Conservation (phyloP, 1,284 basidiomycete genomes). For the Tranzscheliella williamsii region DNA sequence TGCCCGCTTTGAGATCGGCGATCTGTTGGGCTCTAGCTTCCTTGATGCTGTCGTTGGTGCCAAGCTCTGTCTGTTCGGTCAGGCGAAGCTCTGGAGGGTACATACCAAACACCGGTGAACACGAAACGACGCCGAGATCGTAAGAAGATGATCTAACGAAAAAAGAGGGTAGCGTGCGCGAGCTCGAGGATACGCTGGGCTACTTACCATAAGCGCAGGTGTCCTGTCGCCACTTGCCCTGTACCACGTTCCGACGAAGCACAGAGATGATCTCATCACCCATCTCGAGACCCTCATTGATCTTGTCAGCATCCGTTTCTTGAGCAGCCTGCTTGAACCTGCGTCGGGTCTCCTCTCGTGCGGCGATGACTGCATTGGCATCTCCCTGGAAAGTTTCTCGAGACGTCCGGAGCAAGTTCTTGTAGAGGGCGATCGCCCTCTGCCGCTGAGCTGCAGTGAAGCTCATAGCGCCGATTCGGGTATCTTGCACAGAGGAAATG, state of each 20-base stretch:
- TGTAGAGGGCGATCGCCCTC: constrained; percentile 52
- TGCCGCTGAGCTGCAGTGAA: constrained; percentile 46
- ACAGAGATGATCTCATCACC: constrained; percentile 52
- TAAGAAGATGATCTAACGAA: no score
- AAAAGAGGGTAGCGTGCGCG: no score
- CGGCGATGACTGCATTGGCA: constrained; percentile 33
- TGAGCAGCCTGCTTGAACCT: constrained; percentile 35
- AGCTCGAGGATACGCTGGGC: no score
- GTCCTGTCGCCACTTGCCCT: constrained; percentile 48
- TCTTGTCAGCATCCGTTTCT: constrained; percentile 41
- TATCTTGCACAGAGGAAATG: no score
- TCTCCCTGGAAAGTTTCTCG: constrained; percentile 51
- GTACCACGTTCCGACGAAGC: constrained; percentile 56
- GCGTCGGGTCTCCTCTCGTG: constrained; percentile 41
- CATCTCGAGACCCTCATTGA: constrained; percentile 51
- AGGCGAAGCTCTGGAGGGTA: constrained; percentile 49
- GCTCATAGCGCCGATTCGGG: constrained; percentile 24
- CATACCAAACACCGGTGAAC: no score
- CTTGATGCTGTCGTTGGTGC: constrained; percentile 57
- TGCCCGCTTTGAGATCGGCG: constrained; percentile 43
- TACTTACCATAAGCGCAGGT: constrained; percentile 34
- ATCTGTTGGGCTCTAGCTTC: constrained; percentile 42
- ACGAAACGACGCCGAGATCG: no score
- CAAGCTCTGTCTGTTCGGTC: constrained; percentile 57
- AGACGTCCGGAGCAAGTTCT: constrained; percentile 50